A percentile compares a stretch with the other conserved stretches of the same genome.
Evolutionary conservation across 148 eudicot genomes (phyloP).

Genomic region (Simmondsia chinensis): DNA sequence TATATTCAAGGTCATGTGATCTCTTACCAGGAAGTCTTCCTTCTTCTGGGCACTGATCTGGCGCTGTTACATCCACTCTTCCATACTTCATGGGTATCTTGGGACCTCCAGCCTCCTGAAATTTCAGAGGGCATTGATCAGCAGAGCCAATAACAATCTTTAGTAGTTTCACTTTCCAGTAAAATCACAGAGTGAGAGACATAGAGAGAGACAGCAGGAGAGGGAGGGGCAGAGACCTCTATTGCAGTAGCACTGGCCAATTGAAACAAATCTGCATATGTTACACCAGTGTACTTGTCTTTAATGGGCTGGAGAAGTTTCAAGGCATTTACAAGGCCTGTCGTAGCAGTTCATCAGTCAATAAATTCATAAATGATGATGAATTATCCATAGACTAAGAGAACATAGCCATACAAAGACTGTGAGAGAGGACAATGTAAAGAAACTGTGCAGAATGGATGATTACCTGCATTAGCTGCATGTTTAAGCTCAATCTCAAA

Average conservation of each 20-base stretch:
- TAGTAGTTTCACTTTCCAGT: background rate
- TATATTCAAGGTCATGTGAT: slow-evolving; percentile 1
- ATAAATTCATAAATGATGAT: background rate
- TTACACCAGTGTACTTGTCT: slow-evolving; percentile 78
- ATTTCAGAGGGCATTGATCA: slow-evolving; percentile 7
- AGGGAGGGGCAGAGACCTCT: slow-evolving; percentile 48
- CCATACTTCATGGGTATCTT: slow-evolving; percentile 94
- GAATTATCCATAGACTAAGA: background rate
- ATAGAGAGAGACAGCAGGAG: background rate
- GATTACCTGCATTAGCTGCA: slow-evolving; percentile 87
- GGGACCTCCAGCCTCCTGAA: slow-evolving; percentile 98
- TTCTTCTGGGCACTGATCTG: slow-evolving; percentile 97
- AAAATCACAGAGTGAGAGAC: background rate
- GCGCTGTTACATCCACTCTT: slow-evolving; percentile 77
- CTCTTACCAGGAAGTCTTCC: slow-evolving; percentile 92
- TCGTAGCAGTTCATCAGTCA: slow-evolving; percentile 14
- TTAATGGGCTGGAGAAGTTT: slow-evolving; percentile 92
- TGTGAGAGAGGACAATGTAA: background rate
- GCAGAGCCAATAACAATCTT: background rate
- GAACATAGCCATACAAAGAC: background rate
- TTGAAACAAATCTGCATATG: slow-evolving; percentile 94
- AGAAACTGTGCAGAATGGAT: background rate
- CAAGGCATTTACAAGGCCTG: slow-evolving; percentile 96
- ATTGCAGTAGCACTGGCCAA: slow-evolving; percentile 98
- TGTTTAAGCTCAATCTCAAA: slow-evolving; percentile 90